Evolutionary conservation across 2,329 filamentous ascomycete species (phyloP).

Genomic region (Byssochlamys sp.): DNA sequence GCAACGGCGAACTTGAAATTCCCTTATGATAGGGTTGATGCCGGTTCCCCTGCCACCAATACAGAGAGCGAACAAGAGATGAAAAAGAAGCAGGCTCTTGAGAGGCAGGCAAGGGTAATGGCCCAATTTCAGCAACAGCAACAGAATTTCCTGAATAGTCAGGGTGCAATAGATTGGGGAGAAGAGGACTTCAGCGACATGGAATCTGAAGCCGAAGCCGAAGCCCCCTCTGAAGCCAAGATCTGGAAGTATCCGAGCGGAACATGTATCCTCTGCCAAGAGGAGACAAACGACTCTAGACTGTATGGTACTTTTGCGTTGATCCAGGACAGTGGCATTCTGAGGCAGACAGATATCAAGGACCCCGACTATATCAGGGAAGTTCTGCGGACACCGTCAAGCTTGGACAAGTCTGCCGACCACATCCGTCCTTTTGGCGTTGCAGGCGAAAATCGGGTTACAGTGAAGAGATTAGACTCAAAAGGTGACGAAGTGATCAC

Average conservation of each 20-base stretch:
- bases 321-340: conserved; percentile 72
- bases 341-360: conserved; percentile 74
- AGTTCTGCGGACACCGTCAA: conserved; percentile 65
- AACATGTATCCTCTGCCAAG: conserved; percentile 91
- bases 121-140: conserved; percentile 97
- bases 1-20: conserved; percentile 54
- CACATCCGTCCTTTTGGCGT: conserved; percentile 80
- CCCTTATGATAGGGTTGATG: conserved; percentile 68
- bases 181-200: conserved; percentile 65
- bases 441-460: conserved; percentile 71
- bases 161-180: conserved; percentile 80
- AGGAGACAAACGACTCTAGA: conserved; percentile 80
- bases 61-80: conserved; percentile 54
- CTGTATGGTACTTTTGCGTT: conserved; percentile 91
- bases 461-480: conserved; percentile 64
- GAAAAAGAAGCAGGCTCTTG: conserved; percentile 83
- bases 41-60: conserved; percentile 65
- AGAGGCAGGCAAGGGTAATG: conserved; percentile 88
- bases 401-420: conserved; percentile 76
- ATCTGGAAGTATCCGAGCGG: conserved; percentile 85
- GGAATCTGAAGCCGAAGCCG: conserved; percentile 40
- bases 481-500: conserved; percentile 60
- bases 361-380: conserved; percentile 79
- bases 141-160: conserved; percentile 83
- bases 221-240: conserved; percentile 54